phyloP scores from a whole-genome alignment of 2,329 filamentous ascomycete genomes.

The Hymenoscyphus infarciens region DNA sequence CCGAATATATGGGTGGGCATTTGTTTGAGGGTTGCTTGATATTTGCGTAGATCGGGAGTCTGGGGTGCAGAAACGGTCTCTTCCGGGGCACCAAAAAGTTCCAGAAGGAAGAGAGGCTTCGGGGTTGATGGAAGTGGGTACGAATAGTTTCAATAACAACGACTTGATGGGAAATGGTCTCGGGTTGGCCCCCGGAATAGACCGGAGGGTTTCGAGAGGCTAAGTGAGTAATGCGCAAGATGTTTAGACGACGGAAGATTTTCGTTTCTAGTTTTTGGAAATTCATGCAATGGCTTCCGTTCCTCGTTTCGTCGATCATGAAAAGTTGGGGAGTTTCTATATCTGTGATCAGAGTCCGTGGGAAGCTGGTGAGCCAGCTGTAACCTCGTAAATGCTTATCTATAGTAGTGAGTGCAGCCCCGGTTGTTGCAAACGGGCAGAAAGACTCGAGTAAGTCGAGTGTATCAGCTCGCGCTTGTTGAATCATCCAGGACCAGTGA shows the following conservation, averaged over 20 bases:
- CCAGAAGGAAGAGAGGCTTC: neutral
- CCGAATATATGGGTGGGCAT: neutral
- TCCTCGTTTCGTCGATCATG: neutral
- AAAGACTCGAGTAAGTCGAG: neutral
- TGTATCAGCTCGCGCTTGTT: neutral
- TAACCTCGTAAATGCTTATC: neutral
- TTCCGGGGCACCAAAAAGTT: neutral
- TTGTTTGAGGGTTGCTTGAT: neutral
- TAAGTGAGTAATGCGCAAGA: conserved; percentile 15
- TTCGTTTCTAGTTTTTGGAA: conserved; percentile 22
- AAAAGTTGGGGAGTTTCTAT: neutral
- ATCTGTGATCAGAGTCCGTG: too few relatives aligned
- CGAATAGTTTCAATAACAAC: neutral
- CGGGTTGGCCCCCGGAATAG: neutral
- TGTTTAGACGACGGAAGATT: conserved; percentile 21
- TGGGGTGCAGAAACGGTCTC: neutral
- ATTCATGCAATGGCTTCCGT: conserved; percentile 20
- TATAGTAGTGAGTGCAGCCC: too few relatives aligned
- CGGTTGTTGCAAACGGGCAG: too few relatives aligned
- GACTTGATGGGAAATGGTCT: neutral
- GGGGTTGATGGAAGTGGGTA: conserved; percentile 2
- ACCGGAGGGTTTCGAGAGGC: neutral
- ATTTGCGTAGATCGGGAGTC: neutral
- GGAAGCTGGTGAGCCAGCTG: neutral
- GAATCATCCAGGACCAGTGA: neutral